Base-by-base conservation (phyloP, 768 basidiomycete genomes). In the Thelephora ganbajun region DNA sequence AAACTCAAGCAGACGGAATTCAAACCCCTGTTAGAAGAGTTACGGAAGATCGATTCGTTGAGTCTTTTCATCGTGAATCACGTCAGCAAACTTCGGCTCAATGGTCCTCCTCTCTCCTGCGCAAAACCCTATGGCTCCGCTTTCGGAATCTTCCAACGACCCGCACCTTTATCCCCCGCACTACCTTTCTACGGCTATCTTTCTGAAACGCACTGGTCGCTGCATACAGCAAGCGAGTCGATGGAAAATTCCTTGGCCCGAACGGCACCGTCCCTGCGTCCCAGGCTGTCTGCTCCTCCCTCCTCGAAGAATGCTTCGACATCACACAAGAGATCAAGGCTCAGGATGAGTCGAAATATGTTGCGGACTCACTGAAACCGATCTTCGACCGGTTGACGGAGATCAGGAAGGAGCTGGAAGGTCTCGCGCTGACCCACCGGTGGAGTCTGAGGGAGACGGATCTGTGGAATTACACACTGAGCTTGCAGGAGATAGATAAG, bases 401-500 rank as follows among this genome's bases (percentile, higher is more conserved):
- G 57, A 80, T 98, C 57, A 77, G 92, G 47, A 69, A 76, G 6
- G 88, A 97, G 62, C 71, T 99, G 46, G 96, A 99, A 67, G 79
- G 83, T 53, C 69, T 99, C 55, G 88, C 86, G 26, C 69, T 98
- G 54, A 98, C 96, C 0, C 96, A 94, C 61, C 81, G 96, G 33
- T 99, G 96, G 96, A 97, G 83, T 51, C 68, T 99, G 47, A 73
- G 93, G 37, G 96, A 99, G 70, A 90, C 88, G 1, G 91, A 94
- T 56, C 67, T 94, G 18, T 91, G 79, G 73, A 97, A 90, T 64
- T 98, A 94, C 64, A 88, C 89, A 18, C 70, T 91, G 46, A 88
- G 88, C 61, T 66, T 99, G 51, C 83, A 92, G 58, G 93, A 98
- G 63, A 93, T 99, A 35, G 96, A 99, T 65, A 83, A 85, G 64